These are phyloP conservation scores for Astrothelium macrocarpum DNA, from an alignment of 495 filamentous ascomycete species.

Conservation along the genomic window DNA sequence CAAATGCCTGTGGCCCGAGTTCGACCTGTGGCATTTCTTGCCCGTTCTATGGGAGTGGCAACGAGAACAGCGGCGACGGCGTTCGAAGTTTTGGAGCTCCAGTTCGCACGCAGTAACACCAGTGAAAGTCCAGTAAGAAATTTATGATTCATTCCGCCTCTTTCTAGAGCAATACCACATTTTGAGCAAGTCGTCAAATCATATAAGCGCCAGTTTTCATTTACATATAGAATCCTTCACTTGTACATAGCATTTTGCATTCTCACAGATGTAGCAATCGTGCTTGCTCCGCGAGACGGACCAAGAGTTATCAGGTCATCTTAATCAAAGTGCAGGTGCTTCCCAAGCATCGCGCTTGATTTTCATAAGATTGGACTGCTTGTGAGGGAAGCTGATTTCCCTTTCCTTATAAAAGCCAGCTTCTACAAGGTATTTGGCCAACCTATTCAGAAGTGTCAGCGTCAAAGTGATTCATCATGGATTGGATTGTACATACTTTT, in stretches of 20 bases:
- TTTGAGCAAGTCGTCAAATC: not conserved
- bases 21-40: conserved; percentile 88
- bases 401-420: conserved; percentile 82
- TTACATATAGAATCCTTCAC: not conserved
- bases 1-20: conserved; percentile 90
- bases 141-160: not conserved
- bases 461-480: not conserved
- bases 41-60: conserved; percentile 92
- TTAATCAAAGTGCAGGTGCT: conserved; percentile 55
- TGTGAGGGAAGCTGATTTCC: conserved; percentile 84
- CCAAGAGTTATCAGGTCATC: not conserved
- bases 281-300: not conserved
- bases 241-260: not conserved
- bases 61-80: conserved; percentile 38
- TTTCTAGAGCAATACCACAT: not conserved
- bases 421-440: conserved; percentile 64
- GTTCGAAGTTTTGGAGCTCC: not conserved
- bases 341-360: conserved; percentile 76
- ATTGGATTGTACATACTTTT: conserved; percentile 52
- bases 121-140: not conserved
- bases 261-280: not conserved
- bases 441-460: conserved; percentile 39
- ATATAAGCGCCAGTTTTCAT: no score
- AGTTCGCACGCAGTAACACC: not conserved
- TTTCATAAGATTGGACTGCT: conserved; percentile 81